Percentiles rank a stretch among this genome's conserved stretches.
Conservation (phyloP, 768 basidiomycete species). For the Mycena olivaceomarginata region DNA sequence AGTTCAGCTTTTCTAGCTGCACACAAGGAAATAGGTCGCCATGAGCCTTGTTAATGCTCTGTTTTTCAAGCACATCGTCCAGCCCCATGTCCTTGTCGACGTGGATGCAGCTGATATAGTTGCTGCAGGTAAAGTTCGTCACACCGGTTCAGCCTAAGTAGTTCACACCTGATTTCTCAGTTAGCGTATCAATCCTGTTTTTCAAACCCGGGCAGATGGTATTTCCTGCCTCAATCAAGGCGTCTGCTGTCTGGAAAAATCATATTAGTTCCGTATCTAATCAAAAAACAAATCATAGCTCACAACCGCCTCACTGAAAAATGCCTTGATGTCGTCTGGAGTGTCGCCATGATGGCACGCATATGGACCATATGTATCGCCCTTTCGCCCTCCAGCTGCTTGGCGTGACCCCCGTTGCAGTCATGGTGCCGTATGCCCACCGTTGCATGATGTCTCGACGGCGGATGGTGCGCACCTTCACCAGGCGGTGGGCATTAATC, state of each 20-base stretch:
- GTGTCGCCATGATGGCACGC: not conserved
- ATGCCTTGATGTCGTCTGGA: not conserved
- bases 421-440: slow-evolving; percentile 14
- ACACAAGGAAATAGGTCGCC: not conserved
- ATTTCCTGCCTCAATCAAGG: not conserved
- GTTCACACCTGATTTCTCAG: not conserved
- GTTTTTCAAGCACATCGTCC: not conserved
- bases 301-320: not conserved
- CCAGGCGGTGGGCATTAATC: no score
- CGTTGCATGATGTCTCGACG: not conserved
- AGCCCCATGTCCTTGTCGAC: not conserved
- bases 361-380: not conserved
- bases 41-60: not conserved
- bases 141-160: not conserved
- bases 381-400: not conserved
- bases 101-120: slow-evolving; percentile 13
- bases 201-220: not conserved
- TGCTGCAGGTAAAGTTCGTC: not conserved
- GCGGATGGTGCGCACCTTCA: no score
- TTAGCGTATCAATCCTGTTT: not conserved
- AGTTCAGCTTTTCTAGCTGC: not conserved
- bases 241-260: not conserved
- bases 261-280: not conserved
- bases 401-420: not conserved
- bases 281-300: not conserved